Conservation (phyloP, 1,139 yeast species). For the Blastobotrys capitulatus region DNA sequence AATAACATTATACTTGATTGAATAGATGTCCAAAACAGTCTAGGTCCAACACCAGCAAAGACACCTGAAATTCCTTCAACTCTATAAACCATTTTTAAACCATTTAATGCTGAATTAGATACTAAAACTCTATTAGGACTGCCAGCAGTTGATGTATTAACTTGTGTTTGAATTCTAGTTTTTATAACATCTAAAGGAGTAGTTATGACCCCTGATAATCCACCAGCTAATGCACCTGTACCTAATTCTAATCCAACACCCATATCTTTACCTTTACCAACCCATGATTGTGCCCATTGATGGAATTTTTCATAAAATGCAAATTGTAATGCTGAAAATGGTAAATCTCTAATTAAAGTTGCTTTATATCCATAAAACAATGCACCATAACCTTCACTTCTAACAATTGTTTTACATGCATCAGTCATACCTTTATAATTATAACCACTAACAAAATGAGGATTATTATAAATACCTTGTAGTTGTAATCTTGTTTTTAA, state of each 20-base stretch:
- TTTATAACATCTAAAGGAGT: slow-evolving; percentile 90
- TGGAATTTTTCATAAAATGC: slow-evolving; percentile 86
- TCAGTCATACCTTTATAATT: slow-evolving; percentile 65
- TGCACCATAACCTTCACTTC: slow-evolving; percentile 67
- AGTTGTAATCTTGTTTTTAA: slow-evolving; percentile 85
- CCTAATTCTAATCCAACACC: slow-evolving; percentile 60
- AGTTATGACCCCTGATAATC: slow-evolving; percentile 80
- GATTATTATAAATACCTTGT: slow-evolving; percentile 83
- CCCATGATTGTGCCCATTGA: slow-evolving; percentile 31
- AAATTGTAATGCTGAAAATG: slow-evolving; percentile 92
- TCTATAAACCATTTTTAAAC: slow-evolving; percentile 60
- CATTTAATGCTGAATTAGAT: slow-evolving; percentile 54
- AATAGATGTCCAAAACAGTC: slow-evolving; percentile 93
- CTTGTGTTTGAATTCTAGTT: slow-evolving; percentile 84
- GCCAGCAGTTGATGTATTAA: slow-evolving; percentile 18
- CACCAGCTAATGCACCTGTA: slow-evolving; percentile 97
- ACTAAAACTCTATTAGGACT: slow-evolving; percentile 15
- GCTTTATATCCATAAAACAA: slow-evolving; percentile 91
- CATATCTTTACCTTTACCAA: slow-evolving; percentile 33
- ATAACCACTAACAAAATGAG: slow-evolving; percentile 74
- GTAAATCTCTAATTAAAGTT: slow-evolving; percentile 83
- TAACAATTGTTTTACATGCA: slow-evolving; percentile 60
- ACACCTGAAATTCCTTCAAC: slow-evolving; percentile 75
- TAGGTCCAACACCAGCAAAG: slow-evolving; percentile 93
- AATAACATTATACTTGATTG: slow-evolving; percentile 94